Evolutionary conservation across 2,329 filamentous ascomycete species (phyloP).

Genomic region (Cladosporium sp.): DNA sequence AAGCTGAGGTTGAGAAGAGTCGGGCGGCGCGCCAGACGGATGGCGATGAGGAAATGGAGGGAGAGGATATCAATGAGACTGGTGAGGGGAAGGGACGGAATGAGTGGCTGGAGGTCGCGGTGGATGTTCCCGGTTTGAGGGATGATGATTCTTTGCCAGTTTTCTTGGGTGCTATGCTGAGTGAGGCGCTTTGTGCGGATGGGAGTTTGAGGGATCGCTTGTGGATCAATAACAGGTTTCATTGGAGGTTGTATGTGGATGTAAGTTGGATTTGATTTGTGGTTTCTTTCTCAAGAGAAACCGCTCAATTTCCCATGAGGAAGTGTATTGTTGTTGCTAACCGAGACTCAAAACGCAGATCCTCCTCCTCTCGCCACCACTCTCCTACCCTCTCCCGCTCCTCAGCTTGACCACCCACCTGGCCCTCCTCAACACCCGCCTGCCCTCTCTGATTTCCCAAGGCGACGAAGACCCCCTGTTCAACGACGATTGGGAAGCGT

Average conservation of each 20-base stretch:
- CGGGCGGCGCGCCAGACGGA: constrained; percentile 17
- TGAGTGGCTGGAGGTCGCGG: constrained; percentile 79
- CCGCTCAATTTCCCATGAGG: not conserved
- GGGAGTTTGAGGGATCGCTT: constrained; percentile 63
- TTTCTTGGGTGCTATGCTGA: constrained; percentile 82
- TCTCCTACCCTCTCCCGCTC: constrained; percentile 88
- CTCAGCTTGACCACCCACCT: constrained; percentile 91
- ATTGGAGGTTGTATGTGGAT: constrained; percentile 95
- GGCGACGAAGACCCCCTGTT: constrained; percentile 95
- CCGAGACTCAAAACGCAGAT: constrained; percentile 67
- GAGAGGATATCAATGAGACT: constrained; percentile 24
- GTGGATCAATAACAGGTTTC: constrained; percentile 84
- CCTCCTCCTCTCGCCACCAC: constrained; percentile 83
- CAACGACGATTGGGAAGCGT: constrained; percentile 93
- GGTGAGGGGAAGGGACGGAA: constrained; percentile 48
- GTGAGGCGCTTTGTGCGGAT: constrained; percentile 75
- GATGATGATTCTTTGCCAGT: constrained; percentile 89
- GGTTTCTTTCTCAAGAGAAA: not conserved
- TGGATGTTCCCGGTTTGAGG: constrained; percentile 84
- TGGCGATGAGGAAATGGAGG: constrained; percentile 40
- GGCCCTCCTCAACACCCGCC: constrained; percentile 78
- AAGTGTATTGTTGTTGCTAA: not conserved
- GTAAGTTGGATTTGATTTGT: constrained; percentile 50
- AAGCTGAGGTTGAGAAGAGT: constrained; percentile 86
- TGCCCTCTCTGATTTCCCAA: constrained; percentile 81